Evolutionary conservation across 352 stramenopile genomes (phyloP).

Genomic region (Pythium guiyangense): DNA sequence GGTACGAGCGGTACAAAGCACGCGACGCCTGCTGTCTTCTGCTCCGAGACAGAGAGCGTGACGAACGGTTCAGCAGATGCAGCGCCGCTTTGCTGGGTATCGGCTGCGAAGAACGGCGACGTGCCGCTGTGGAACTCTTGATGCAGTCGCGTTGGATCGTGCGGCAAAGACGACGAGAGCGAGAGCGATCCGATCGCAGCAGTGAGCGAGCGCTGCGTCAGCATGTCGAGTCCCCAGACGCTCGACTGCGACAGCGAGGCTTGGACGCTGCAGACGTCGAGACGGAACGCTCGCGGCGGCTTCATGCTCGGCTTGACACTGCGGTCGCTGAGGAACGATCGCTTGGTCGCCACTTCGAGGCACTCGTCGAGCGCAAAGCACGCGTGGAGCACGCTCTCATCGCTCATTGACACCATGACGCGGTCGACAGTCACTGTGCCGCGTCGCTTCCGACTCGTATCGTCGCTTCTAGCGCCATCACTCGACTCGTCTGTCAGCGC

Average conservation of each 20-base stretch:
- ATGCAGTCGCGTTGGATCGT: not conserved
- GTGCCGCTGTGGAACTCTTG: conserved; percentile 8
- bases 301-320: not conserved
- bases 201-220: conserved; percentile 23
- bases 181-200: conserved; percentile 7
- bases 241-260: conserved; percentile 20
- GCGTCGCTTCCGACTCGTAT: not conserved
- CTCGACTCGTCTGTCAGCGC: not conserved
- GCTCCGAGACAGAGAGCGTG: conserved; percentile 4
- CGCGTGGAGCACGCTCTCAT: conserved; percentile 1
- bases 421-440: not conserved
- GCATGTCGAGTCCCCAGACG: conserved; percentile 16
- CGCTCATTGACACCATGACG: not conserved
- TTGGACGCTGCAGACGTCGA: conserved; percentile 22
- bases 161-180: conserved; percentile 5
- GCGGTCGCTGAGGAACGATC: not conserved
- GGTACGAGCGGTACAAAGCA: conserved; percentile 9
- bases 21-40: conserved; percentile 1
- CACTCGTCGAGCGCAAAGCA: not conserved
- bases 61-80: conserved; percentile 2
- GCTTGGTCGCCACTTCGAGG: not conserved
- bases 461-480: not conserved
- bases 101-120: not conserved
- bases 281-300: conserved; percentile 17
- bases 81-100: not conserved